Evolutionary conservation across 2,329 filamentous ascomycete genomes (phyloP), one percentile per base, ranked within the genome.

Genomic region (Tolypocladium album): DNA sequence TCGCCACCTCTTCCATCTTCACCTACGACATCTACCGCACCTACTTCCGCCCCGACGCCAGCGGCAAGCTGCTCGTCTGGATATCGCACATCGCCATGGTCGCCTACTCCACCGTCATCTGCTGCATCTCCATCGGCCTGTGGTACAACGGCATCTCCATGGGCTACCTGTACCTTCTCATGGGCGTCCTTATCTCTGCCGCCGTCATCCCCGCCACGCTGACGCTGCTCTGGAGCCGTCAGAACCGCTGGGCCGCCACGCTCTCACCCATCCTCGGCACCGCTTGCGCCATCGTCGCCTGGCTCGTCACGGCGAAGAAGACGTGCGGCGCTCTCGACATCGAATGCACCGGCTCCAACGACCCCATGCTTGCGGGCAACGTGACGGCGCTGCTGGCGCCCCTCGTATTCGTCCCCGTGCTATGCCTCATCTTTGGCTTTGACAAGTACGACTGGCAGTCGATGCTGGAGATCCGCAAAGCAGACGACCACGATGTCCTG

Each of bases 1-100:
- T 96, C 61, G 90, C 92, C 2, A 90, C 95, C 1, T 93, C 89
- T 1, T 92, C 88, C 11, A 95, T 96, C 73, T 71, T 87, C 74
- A 95, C 91, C 0, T 96, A 94, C 71, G 91, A 96, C 69, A 81
- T 94, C 64, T 96, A 94, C 75, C 87, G 92, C 63, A 91, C 89
- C 1, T 96, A 96, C 71, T 82, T 96, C 76, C 88, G 94, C 64
- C 91, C 91, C 0, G 70, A 75, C 0, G 92, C 92, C 8, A 87
- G 82, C 58, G 91, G 92, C 22, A 87, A 83, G 68, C 82, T 83
- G 40, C 82, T 96, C 5, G 92, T 96, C 57, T 89, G 86, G 74
- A 88, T 92, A 75, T 90, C 88, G 82, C 73, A 96, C 72, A 74
- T 81, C 42, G 84, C 86, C 67, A 92, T 94, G 45, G 78, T 85